Base-by-base conservation (phyloP, 352 stramenopile genomes). In the Phytopythium sindhum region DNA sequence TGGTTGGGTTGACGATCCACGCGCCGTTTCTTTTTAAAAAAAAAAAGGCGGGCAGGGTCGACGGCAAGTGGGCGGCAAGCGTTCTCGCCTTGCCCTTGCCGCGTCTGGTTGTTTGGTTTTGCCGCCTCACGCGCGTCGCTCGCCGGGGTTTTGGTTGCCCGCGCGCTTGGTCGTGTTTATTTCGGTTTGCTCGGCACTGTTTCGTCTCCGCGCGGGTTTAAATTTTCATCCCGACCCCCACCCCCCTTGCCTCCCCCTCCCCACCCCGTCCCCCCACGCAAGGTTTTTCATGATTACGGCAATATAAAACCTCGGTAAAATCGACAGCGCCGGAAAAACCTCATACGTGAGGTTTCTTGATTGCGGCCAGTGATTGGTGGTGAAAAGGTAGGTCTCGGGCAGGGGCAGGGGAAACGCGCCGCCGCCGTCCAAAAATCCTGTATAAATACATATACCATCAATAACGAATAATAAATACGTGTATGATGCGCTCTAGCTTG, bases 321-420 rank as follows among this genome's bases (percentile, higher is more conserved):
- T 60, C 39, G 9, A 23, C 14, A 41, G 17, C 7, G 8, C 0
- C 21, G 0, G 7, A 50, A 61, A 62, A 67, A 72, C 62, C 61
- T 62, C 23, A 44, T 7, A 4, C 14, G 4, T 17, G 41, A 72
- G 66, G 66, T 72, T 55, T 50, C 8, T 52, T 26, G 29, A 39
- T 39, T 44, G 31, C 65, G 65, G 55, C 37, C 76, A 64, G 68
- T 71, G 73, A 84, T 84, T 84, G 73, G 71, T 69, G 65, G 65
- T 65, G 73, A 84, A 84, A 63, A 71, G 76, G 63, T 82, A 79
- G 76, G 76, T 72, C 64, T 80, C 45, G 76, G 75, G 69, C 63
- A 80, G 72, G 75, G 68, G 10, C 68, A 80, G 75, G 73, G 73
- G 73, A 80, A 33, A 57, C 37, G 60, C 63, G 33, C 51, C n/a